Evolutionary conservation across 2,329 filamentous ascomycete species (phyloP), one percentile per base, ranked within the genome.

Genomic region (Scedosporium boydii): DNA sequence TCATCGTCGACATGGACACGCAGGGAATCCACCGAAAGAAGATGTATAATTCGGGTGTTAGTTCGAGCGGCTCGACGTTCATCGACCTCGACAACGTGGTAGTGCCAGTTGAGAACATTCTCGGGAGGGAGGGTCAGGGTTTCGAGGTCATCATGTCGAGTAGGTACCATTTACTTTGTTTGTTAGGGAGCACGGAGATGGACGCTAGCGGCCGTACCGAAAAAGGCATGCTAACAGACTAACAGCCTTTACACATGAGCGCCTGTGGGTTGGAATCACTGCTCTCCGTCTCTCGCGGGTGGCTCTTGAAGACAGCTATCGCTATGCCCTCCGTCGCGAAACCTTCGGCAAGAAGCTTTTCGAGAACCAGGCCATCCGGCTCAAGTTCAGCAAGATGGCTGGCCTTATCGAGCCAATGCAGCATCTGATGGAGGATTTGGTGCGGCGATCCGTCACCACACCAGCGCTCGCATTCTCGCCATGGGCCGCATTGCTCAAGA

Each of bases 21-120:
- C 70, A 73, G 12, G 82, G 82, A 29, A 72, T 85, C 16, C 73
- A 74, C 3, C 75, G 76, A 56, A 74, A 81, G n/a, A 77, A 74
- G 41, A 85, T 87, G 71, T 71, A 79, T 58, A 87, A 87, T 67
- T 83, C 80, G 34, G 85, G 85, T 4, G 83, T 87, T 12, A 80
- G 83, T 67, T 82, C 82, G 14, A 84, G 83, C 53, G 82, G 82
- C 71, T 75, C 80, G 9, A 80, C 79, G 3, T 83, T 77, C 62
- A 74, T 83, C 63, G 77, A 78, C 41, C 74, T 83, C 56, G 79
- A 82, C 62, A 74, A 82, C 62, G 80, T 83, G 2, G 65, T 70
- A 12, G 81, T 84, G 1, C 80, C 80, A 0, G 72, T 74, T 0
- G 73, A 74, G 29, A 81, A 83, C 62, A 74, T 82, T 1, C 65